A percentile compares a stretch with the other conserved stretches of the same genome.
Conservation (phyloP, 1,284 basidiomycete genomes). For the Naganishia sp. region DNA sequence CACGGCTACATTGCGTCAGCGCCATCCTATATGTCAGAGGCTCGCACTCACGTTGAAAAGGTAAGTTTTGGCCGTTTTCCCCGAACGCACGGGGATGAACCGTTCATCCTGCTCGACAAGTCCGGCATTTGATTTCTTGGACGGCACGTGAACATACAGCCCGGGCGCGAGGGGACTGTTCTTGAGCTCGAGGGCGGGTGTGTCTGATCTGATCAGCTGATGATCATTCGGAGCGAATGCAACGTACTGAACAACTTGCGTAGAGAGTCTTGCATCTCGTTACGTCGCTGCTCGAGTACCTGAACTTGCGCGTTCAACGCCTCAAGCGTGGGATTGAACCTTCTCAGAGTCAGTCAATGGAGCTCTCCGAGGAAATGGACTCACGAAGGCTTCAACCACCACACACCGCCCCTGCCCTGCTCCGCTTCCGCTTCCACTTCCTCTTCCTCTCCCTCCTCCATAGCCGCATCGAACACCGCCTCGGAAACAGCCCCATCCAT, state of each 20-base stretch:
- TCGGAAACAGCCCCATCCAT: conserved; percentile 56
- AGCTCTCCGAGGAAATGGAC: conserved; percentile 37
- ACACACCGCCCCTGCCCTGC: conserved; percentile 48
- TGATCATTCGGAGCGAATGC: too few species aligned
- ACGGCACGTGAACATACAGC: conserved; percentile 16
- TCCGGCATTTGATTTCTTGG: conserved; percentile 16
- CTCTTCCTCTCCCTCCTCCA: conserved; percentile 39
- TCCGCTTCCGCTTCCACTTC: conserved; percentile 37
- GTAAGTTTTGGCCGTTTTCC: conserved; percentile 66
- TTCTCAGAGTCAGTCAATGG: conserved; percentile 1
- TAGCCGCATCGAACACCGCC: conserved; percentile 58
- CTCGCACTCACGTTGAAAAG: conserved; percentile 63
- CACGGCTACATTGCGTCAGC: conserved; percentile 61
- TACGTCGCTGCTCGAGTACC: conserved; percentile 57
- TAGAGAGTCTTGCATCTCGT: conserved; percentile 61
- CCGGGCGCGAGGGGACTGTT: conserved; percentile 15
- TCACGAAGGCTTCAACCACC: conserved; percentile 73
- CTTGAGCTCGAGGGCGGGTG: conserved; percentile 21
- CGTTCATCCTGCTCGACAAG: conserved; percentile 29
- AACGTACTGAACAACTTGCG: conserved; percentile 45
- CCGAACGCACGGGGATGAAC: conserved; percentile 52
- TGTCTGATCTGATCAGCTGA: conserved; percentile 11
- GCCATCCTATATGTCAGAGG: conserved; percentile 15
- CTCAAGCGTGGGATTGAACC: conserved; percentile 67
- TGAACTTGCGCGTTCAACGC: conserved; percentile 61